Conservation (phyloP, 2,329 filamentous ascomycete genomes). For the Aspergillus quadrilineatus region DNA sequence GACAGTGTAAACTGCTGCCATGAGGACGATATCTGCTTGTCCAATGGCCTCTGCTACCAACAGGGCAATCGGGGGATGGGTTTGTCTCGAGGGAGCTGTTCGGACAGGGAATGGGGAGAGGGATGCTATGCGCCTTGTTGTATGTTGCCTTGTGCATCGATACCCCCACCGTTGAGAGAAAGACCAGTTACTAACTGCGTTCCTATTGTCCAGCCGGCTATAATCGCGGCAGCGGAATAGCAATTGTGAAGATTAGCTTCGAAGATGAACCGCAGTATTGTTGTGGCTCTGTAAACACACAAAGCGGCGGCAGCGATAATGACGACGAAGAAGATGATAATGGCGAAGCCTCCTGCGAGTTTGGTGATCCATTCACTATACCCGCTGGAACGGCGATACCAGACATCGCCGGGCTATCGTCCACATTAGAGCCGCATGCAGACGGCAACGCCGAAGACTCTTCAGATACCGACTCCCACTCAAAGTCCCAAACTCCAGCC, state of each 20-base stretch:
- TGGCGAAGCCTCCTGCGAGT: neutral
- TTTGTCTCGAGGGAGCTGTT: conserved; percentile 19
- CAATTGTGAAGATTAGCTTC: neutral
- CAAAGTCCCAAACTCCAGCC: too few relatives aligned
- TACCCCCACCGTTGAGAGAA: too few relatives aligned
- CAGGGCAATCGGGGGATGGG: conserved; percentile 13
- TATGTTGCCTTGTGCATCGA: conserved; percentile 4
- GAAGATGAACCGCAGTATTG: neutral
- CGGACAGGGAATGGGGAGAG: conserved; percentile 17
- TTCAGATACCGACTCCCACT: neutral
- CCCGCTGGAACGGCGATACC: conserved; percentile 15
- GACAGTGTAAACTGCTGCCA: conserved; percentile 17
- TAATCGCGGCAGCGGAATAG: too few relatives aligned
- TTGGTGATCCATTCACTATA: conserved; percentile 13
- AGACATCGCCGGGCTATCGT: conserved; percentile 15
- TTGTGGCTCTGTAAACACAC: neutral
- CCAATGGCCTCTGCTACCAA: conserved; percentile 22
- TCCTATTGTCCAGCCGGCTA: neutral
- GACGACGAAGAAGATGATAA: neutral
- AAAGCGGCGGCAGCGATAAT: conserved; percentile 1
- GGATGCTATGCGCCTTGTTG: conserved; percentile 18
- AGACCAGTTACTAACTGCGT: too few relatives aligned
- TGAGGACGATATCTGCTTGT: conserved; percentile 21
- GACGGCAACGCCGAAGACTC: neutral
- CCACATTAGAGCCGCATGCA: neutral